Evolutionary conservation across 768 basidiomycete genomes (phyloP).

Genomic region (Termitomyces sp.): DNA sequence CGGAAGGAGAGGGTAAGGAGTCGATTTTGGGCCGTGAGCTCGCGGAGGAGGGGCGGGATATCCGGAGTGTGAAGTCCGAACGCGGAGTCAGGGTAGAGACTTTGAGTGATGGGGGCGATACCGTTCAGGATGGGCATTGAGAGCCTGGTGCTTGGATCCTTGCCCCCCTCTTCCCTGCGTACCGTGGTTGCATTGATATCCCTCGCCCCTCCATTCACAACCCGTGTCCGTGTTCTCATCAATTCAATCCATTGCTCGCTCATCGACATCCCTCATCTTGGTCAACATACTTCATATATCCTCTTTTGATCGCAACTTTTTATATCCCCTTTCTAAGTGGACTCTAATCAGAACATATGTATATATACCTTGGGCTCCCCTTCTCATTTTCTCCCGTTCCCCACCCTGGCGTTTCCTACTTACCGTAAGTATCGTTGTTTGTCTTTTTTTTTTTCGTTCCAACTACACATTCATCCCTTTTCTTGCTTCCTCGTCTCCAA

Average conservation of each 20-base stretch:
- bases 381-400: not conserved
- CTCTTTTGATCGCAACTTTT: conserved; percentile 4
- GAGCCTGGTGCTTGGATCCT: conserved; percentile 5
- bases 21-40: conserved; percentile 67
- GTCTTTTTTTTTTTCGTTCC: not conserved
- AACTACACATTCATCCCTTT: not conserved
- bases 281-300: conserved; percentile 5
- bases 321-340: conserved; percentile 13
- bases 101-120: conserved; percentile 50
- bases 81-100: conserved; percentile 79
- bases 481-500: not conserved
- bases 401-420: conserved; percentile 12
- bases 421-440: conserved; percentile 6
- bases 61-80: conserved; percentile 77
- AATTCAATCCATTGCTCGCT: not conserved
- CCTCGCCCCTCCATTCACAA: not conserved
- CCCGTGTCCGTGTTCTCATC: not conserved
- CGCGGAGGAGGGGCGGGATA: conserved; percentile 87
- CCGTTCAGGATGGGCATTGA: conserved; percentile 40
- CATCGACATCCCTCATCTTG: conserved; percentile 7
- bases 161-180: not conserved
- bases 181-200: not conserved
- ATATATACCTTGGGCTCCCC: conserved; percentile 12
- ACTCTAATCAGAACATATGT: conserved; percentile 10
- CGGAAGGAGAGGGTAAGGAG: conserved; percentile 38